Base-by-base conservation (phyloP, 768 basidiomycete genomes). In the Cantharellus cinnabarinus region DNA sequence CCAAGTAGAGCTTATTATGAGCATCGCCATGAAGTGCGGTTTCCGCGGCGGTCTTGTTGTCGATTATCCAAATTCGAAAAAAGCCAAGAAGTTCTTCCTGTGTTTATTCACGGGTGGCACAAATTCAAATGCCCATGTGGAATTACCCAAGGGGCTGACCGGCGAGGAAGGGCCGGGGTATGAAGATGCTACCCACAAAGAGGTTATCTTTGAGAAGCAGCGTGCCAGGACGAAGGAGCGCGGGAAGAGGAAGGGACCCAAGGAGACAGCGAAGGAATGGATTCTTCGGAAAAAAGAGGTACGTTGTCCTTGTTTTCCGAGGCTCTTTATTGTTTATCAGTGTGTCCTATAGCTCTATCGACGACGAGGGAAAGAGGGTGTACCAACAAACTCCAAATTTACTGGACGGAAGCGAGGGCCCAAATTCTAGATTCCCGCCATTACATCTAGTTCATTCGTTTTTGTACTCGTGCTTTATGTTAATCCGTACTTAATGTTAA, bases 231-330 rank as follows among this genome's bases (percentile, higher is more conserved):
- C 70, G 57, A 58, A 77, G 78, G 71, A 72, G 54, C 81, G 77
- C 63, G 75, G 69, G 35, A 81, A 79, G 61, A 76, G 83, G 64
- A 89, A 83, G 68, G 71, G 64, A 51, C 65, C 82, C 41, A 89
- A 86, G 66, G 65, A 64, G 2, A 67, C 66, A 5, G 82, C 82
- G 66, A 82, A 75, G 67, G 88, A 94, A 62, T 99, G 91, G 91
- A 90, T 98, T 62, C 67, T 95, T 66, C 85, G 82, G 72, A 99
- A 99, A 75, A 99, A 99, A 78, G 87, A 94, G 77, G 90, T 85
- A 62, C 59, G 76, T 65, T 4, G 4, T 42, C 56, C 64, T 42
- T 64, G 50, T 39, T 7, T 41, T 63, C 20, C 55, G 62, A 56
- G 57, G 39, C 34, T 58, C 37, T 20, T 29, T 52, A 38, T 39